Evolutionary conservation across 805 yeast species (phyloP).

Genomic region (Saccharomycopsis capsularis): DNA sequence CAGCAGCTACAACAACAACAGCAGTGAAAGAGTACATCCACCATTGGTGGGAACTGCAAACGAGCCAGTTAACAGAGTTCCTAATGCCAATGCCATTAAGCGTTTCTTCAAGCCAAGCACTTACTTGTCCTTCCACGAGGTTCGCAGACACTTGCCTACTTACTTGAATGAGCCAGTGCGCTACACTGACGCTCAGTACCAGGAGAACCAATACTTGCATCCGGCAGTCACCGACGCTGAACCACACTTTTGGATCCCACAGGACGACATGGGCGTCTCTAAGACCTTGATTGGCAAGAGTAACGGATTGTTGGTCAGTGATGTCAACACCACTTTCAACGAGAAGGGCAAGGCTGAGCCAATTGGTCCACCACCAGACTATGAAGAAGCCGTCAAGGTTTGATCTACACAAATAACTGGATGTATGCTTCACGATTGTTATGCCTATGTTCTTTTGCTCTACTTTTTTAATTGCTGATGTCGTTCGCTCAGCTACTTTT

Average conservation of each 20-base stretch:
- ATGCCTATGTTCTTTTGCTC: no score
- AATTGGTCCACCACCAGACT: slow-evolving; percentile 66
- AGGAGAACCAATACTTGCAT: slow-evolving; percentile 41
- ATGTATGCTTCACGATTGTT: no score
- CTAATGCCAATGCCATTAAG: slow-evolving; percentile 7
- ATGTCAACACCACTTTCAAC: slow-evolving; percentile 49
- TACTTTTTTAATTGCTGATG: no score
- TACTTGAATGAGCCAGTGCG: slow-evolving; percentile 24
- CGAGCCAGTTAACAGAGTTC: slow-evolving; percentile 1
- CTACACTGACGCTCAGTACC: slow-evolving; percentile 27
- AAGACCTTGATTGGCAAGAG: slow-evolving; percentile 51
- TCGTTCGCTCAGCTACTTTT: neutral
- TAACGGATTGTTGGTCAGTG: slow-evolving; percentile 48
- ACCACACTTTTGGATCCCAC: slow-evolving; percentile 67
- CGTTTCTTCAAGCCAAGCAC: slow-evolving; percentile 40
- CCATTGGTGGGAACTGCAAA: neutral
- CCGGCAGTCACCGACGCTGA: slow-evolving; percentile 50
- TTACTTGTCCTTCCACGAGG: slow-evolving; percentile 34
- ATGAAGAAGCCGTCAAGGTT: slow-evolving; percentile 40
- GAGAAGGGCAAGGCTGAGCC: slow-evolving; percentile 50
- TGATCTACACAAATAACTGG: no score
- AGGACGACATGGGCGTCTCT: slow-evolving; percentile 61
- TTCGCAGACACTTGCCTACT: slow-evolving; percentile 37
- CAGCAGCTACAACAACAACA: neutral
- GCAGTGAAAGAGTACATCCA: neutral